Evolutionary conservation across 306 rosid species (phyloP).

Genomic region (Fagus crenata): DNA sequence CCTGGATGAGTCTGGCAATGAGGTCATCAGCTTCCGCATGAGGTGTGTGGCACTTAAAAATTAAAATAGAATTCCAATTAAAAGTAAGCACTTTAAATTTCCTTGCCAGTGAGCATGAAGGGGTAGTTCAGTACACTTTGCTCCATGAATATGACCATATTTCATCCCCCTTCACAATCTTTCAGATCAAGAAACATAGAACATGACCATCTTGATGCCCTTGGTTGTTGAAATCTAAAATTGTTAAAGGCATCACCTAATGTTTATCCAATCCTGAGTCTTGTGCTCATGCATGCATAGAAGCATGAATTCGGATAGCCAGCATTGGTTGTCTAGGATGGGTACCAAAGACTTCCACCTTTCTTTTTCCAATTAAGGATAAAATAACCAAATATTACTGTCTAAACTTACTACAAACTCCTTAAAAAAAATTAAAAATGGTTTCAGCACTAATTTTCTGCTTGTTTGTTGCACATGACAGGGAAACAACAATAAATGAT

Average conservation of each 20-base stretch:
- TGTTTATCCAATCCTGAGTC: neutral
- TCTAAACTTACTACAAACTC: neutral
- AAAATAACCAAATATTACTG: neutral
- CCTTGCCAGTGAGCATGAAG: neutral
- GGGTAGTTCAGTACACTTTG: neutral
- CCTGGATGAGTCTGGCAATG: constrained; percentile 32
- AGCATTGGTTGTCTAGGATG: neutral
- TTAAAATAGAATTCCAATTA: neutral
- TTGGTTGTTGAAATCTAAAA: neutral
- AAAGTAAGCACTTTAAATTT: neutral
- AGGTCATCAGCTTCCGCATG: constrained; percentile 32
- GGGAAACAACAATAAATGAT: constrained; percentile 29
- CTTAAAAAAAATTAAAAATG: neutral
- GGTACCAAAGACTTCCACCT: neutral
- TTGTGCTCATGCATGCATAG: neutral
- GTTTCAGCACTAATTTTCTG: neutral
- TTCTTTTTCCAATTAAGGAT: neutral
- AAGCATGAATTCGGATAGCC: neutral
- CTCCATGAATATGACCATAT: neutral
- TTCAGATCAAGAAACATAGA: neutral
- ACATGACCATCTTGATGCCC: neutral
- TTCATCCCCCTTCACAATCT: neutral
- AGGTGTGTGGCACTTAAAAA: constrained; percentile 21
- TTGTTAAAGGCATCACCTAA: neutral
- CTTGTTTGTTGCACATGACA: neutral